Base-by-base conservation (phyloP, 2,329 filamentous ascomycete species). In the Pseudogymnoascus sp. region DNA sequence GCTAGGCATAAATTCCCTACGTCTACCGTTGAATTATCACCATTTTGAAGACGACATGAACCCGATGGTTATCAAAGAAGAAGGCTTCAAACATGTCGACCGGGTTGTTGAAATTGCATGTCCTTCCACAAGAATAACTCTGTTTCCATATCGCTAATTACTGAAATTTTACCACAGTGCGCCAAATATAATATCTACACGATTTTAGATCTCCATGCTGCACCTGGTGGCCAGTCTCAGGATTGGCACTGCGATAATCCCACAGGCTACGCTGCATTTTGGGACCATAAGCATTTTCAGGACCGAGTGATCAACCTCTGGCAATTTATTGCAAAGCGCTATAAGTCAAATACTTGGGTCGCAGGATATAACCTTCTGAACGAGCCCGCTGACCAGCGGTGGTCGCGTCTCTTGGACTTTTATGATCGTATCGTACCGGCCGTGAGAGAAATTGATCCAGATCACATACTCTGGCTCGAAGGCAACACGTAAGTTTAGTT, bases 21-120 rank as follows among this genome's bases (percentile, higher is more conserved):
- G 84, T 0, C 73, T 87, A 2, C 83, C 84, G 0, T 85, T 87
- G 73, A 86, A 86, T 69, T 85, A 86, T 68, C 79, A 80, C 0
- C 80, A 83, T 67, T 82, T 83, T 37, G 79, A 81, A 64, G 79
- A 83, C 65, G 79, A 82, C 63, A 76, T 79, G 73, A 78, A 81
- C 64, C 81, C 81, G 0, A 69, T 75, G 5, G 77, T 79, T 0
- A 69, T 82, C 8, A 82, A 81, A 67, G 69, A 75, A 12, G 73
- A 74, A 7, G 81, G 81, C 0, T 82, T 83, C 67, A 77, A 79
- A 65, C 76, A 77, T 57, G 68, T 83, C 1, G 81, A 83, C 66
- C 73, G 78, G 11, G 75, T 81, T 1, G 73, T 83, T 4, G 73
- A 81, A 1, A 45, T 45, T 23, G 40, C 23, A 45, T 23, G 40